These are phyloP conservation scores for bread wheat (Triticum aestivum) DNA, from an alignment of 176 grass and related monocot species.

Conservation along the genomic window IWGSC_CS_RefSeq_v2.1 NC_057814.1:256410009-256410508, in stretches of 20 bases:
- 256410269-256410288: constrained; percentile 81
- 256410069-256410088: constrained; percentile 36
- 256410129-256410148: constrained; percentile 87
- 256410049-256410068: constrained; percentile 25
- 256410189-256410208: constrained; percentile 25
- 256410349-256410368: constrained; percentile 98
- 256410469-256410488: constrained; percentile 96
- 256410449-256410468: constrained; percentile 85
- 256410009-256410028: constrained; percentile 30
- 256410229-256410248: constrained; percentile 39
- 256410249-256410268: constrained; percentile 72
- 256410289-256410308: constrained; percentile 76
- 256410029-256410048: constrained; percentile 37
- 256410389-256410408: constrained; percentile 90
- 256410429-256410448: constrained; percentile 81
- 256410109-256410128: constrained; percentile 77
- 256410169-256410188: constrained; percentile 6
- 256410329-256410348: constrained; percentile 95
- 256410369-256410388: constrained; percentile 85
- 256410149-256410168: constrained; percentile 75
- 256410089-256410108: constrained; percentile 70
- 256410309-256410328: constrained; percentile 73
- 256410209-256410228: constrained; percentile 28
- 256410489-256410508: constrained; percentile 82
- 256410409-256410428: constrained; percentile 77